Evolutionary conservation across 306 rosid species (phyloP).

Genomic region (Trifolium pratense): DNA sequence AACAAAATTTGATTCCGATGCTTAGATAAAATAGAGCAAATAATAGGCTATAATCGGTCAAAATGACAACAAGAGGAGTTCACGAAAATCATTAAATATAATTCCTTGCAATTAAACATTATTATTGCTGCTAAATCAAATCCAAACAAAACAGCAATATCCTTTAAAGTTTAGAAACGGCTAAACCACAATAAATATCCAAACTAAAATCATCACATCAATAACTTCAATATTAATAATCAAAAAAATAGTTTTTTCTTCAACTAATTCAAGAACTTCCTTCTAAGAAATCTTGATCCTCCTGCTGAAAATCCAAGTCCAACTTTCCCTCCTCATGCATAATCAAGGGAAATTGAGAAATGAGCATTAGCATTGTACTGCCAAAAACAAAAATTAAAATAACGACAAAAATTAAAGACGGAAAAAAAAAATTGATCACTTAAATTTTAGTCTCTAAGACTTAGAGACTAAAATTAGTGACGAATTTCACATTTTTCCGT

Average conservation of each 20-base stretch:
- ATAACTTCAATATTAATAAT: background rate
- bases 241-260: background rate
- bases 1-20: too few species aligned
- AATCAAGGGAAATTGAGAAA: constrained; percentile 18
- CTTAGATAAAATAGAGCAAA: background rate
- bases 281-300: constrained; percentile 24
- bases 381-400: background rate
- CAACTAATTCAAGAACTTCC: constrained; percentile 13
- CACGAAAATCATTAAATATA: constrained; percentile 5
- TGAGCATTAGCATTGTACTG: background rate
- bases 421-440: too few species aligned
- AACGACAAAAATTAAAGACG: background rate
- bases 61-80: constrained; percentile 1
- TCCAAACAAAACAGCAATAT: background rate
- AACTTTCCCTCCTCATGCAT: constrained; percentile 31
- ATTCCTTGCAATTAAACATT: constrained; percentile 38
- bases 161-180: background rate
- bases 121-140: constrained; percentile 54
- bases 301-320: constrained; percentile 28
- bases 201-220: background rate
- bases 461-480: background rate
- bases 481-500: background rate
- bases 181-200: constrained; percentile 4
- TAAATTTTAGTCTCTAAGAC: background rate
- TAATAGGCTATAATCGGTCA: background rate